Percentiles rank a stretch among this genome's conserved stretches.
Conservation (phyloP, 768 basidiomycete genomes). For the Rhizopogon vesiculosus region DNA sequence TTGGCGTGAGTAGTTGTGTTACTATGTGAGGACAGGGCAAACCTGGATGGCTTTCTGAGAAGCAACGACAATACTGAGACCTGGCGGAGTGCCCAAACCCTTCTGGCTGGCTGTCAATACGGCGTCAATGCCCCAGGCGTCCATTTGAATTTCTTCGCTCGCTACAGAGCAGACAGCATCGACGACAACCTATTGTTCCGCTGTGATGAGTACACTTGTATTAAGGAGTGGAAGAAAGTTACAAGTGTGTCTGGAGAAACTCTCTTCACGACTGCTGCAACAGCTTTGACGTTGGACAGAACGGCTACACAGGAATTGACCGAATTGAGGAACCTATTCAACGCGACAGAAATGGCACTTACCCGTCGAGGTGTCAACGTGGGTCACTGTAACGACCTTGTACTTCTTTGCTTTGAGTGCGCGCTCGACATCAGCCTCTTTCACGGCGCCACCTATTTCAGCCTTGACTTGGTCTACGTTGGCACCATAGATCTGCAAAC, state of each 20-base stretch:
- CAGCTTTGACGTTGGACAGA: conserved; percentile 74
- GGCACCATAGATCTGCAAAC: conserved; percentile 85
- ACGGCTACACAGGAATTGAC: conserved; percentile 48
- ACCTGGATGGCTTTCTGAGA: conserved; percentile 76
- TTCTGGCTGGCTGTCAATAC: conserved; percentile 87
- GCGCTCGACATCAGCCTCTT: conserved; percentile 51
- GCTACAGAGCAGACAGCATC: conserved; percentile 98
- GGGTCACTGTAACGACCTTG: conserved; percentile 90
- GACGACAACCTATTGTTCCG: conserved; percentile 53
- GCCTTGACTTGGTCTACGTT: conserved; percentile 82
- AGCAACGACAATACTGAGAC: conserved; percentile 81
- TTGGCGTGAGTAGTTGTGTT: neutral
- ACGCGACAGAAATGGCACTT: conserved; percentile 9
- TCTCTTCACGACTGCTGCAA: conserved; percentile 66
- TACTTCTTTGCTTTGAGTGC: conserved; percentile 78
- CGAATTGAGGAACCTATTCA: neutral
- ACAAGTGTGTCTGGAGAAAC: conserved; percentile 87
- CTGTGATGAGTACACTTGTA: neutral
- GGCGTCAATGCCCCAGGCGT: conserved; percentile 90
- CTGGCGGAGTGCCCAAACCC: conserved; percentile 91
- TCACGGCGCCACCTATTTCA: conserved; percentile 73
- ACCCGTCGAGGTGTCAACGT: conserved; percentile 91
- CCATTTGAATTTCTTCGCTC: conserved; percentile 92
- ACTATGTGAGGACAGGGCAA: neutral
- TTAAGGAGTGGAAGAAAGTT: conserved; percentile 7